These are phyloP conservation scores for Holtermanniella nyarrowii DNA, from an alignment of 768 basidiomycete species.

Conservation along the genomic window DNA sequence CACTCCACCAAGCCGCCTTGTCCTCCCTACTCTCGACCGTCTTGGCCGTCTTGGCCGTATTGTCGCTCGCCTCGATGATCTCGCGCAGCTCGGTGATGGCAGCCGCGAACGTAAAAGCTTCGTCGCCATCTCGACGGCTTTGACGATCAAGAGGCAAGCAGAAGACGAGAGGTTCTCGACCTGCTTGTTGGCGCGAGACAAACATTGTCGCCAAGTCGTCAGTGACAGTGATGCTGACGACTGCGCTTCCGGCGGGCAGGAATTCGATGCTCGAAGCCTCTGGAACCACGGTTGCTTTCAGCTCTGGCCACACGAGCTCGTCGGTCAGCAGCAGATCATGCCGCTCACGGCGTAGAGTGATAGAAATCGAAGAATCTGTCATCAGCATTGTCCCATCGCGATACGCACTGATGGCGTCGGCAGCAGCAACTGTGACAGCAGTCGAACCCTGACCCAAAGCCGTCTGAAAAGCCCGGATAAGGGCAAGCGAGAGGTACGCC, in stretches of 20 bases:
- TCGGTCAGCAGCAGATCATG: conserved; percentile 46
- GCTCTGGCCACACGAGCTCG: conserved; percentile 69
- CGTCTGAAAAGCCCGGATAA: conserved; percentile 65
- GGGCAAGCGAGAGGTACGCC: conserved; percentile 57
- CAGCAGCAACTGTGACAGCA: conserved; percentile 51
- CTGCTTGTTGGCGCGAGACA: conserved; percentile 62
- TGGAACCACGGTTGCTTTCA: conserved; percentile 25
- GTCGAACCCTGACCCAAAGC: conserved; percentile 58
- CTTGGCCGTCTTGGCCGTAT: conserved; percentile 60
- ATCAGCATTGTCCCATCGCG: conserved; percentile 28
- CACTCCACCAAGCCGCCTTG: conserved; percentile 74
- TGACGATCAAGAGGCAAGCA: conserved; percentile 70
- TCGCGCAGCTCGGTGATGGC: conserved; percentile 64
- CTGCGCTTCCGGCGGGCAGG: conserved; percentile 66
- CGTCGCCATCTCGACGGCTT: conserved; percentile 63
- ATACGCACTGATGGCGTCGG: conserved; percentile 50
- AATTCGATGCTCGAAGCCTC: conserved; percentile 15
- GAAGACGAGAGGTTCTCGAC: conserved; percentile 62
- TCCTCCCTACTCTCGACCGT: conserved; percentile 58
- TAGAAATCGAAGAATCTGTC: conserved; percentile 61
- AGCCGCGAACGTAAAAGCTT: conserved; percentile 61
- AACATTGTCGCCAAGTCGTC: conserved; percentile 75
- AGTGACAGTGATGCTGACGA: conserved; percentile 71
- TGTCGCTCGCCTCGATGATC: conserved; percentile 70
- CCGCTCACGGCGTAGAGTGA: conserved; percentile 69